Evolutionary conservation across 306 rosid species (phyloP).

Genomic region (Sindora glabra): DNA sequence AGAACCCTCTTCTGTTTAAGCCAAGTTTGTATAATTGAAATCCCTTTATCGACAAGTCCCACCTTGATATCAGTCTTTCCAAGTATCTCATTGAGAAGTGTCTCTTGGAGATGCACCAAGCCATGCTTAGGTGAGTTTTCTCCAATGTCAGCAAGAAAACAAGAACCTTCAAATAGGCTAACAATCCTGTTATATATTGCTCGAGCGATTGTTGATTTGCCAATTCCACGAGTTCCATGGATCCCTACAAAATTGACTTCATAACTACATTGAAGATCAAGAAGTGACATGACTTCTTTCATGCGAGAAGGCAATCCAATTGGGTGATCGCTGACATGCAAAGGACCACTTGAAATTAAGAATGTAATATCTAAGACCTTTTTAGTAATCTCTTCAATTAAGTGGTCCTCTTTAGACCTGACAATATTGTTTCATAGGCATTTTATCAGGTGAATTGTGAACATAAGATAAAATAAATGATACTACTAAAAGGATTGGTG

Average conservation of each 20-base stretch:
- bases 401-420: neutral
- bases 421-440: neutral
- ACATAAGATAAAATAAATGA: neutral
- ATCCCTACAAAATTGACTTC: neutral
- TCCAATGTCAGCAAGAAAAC: neutral
- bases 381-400: neutral
- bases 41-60: neutral
- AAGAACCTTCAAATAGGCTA: neutral
- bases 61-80: neutral
- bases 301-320: neutral
- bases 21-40: neutral
- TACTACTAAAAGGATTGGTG: neutral
- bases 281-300: neutral
- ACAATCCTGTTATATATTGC: neutral
- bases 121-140: neutral
- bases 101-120: neutral
- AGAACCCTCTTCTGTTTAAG: neutral
- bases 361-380: neutral
- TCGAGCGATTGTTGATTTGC: neutral
- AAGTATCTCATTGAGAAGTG: neutral
- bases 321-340: neutral
- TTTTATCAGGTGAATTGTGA: too few relatives aligned
- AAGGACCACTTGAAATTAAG: neutral
- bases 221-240: neutral
- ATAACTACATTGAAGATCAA: neutral